These are phyloP conservation scores for Talaromyces pinophilus DNA, from an alignment of 2,329 filamentous ascomycete genomes.

Conservation along the genomic window DNA sequence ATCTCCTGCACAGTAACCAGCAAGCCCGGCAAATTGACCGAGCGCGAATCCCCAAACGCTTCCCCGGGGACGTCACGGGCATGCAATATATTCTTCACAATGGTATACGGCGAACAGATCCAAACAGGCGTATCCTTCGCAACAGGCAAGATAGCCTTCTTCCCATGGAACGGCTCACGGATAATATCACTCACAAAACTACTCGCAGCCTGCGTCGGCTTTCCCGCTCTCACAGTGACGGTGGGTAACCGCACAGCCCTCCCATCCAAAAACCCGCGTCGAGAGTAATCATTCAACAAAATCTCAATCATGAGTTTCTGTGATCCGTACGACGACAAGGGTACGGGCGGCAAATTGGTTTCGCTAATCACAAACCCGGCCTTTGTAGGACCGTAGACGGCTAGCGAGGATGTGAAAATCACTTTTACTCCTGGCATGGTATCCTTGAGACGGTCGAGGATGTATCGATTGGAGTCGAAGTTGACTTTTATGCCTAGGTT, in stretches of 20 bases:
- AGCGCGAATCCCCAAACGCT: slow-evolving; percentile 55
- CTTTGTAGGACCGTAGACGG: slow-evolving; percentile 54
- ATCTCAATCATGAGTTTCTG: slow-evolving; percentile 56
- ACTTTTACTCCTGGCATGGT: slow-evolving; percentile 51
- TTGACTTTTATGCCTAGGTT: slow-evolving; percentile 55
- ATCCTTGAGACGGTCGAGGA: slow-evolving; percentile 52
- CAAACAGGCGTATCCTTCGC: slow-evolving; percentile 56
- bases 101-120: slow-evolving; percentile 58
- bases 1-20: slow-evolving; percentile 61
- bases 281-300: slow-evolving; percentile 54
- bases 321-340: slow-evolving; percentile 53
- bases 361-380: slow-evolving; percentile 47
- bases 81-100: slow-evolving; percentile 58
- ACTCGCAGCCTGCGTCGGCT: slow-evolving; percentile 54
- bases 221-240: slow-evolving; percentile 54
- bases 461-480: slow-evolving; percentile 50
- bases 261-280: slow-evolving; percentile 53
- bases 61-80: slow-evolving; percentile 54
- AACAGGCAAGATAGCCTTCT: slow-evolving; percentile 55
- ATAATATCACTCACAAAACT: slow-evolving; percentile 57
- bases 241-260: slow-evolving; percentile 52
- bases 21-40: slow-evolving; percentile 58
- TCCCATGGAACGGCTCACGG: slow-evolving; percentile 54
- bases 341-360: slow-evolving; percentile 49
- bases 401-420: slow-evolving; percentile 53